Percentiles rank a stretch among this genome's conserved stretches.
phyloP scores from a whole-genome alignment of 768 basidiomycete genomes.

The Rhodotorula toruloides region DNA sequence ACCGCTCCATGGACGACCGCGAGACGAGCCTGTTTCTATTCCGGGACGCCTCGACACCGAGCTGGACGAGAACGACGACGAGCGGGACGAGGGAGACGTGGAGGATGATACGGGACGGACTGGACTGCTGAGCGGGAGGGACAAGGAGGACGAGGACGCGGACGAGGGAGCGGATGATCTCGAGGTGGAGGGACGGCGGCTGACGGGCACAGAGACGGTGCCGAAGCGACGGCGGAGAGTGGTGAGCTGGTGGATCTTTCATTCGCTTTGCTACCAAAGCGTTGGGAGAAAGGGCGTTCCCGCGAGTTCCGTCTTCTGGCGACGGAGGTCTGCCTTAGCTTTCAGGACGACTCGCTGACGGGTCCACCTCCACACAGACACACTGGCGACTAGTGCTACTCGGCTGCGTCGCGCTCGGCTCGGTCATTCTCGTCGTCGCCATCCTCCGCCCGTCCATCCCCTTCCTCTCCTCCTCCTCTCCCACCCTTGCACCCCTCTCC shows the following conservation, averaged over 20 bases:
- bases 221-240: background rate
- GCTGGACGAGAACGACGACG: background rate
- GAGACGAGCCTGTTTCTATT: too few relatives aligned
- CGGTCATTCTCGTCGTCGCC: constrained; percentile 15
- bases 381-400: constrained; percentile 11
- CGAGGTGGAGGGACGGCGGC: background rate
- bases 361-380: too few relatives aligned
- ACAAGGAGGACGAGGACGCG: background rate
- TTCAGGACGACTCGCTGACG: too few relatives aligned
- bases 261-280: background rate
- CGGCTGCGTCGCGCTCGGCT: constrained; percentile 8
- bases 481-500: background rate
- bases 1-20: background rate
- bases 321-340: too few relatives aligned
- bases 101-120: background rate
- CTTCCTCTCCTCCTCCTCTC: background rate
- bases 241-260: too few relatives aligned
- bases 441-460: constrained; percentile 27
- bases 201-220: too few relatives aligned
- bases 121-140: background rate
- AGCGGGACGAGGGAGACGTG: background rate
- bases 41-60: background rate
- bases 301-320: background rate
- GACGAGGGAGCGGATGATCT: background rate
- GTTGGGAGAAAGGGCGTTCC: too few relatives aligned